phyloP scores from a whole-genome alignment of 2,329 filamentous ascomycete genomes.

The Lasiodiplodia hormozganensis region DNA sequence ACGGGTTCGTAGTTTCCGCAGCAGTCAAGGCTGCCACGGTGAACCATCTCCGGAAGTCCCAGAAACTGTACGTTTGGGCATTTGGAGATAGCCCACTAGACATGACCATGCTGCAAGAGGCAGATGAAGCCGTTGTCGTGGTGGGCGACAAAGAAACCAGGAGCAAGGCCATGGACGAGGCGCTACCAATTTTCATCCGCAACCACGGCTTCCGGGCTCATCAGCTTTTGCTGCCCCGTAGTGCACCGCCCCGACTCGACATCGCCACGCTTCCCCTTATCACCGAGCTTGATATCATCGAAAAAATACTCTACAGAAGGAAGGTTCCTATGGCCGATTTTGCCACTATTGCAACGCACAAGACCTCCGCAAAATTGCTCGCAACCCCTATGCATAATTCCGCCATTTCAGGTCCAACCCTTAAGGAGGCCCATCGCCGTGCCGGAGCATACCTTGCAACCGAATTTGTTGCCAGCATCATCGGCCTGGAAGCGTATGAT shows the following conservation, averaged over 20 bases:
- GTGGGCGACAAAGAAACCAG: constrained; percentile 56
- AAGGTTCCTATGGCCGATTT: no score
- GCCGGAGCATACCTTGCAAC: neutral
- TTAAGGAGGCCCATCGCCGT: neutral
- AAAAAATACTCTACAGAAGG: neutral
- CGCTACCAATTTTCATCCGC: constrained; percentile 53
- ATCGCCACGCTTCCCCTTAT: neutral
- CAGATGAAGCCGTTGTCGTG: constrained; percentile 63
- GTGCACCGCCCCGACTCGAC: neutral
- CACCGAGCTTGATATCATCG: neutral
- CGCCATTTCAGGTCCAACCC: neutral
- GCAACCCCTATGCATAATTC: neutral
- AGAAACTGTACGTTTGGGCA: constrained; percentile 56
- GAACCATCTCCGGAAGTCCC: constrained; percentile 43
- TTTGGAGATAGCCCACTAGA: constrained; percentile 69
- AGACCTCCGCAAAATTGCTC: neutral
- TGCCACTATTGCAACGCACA: neutral
- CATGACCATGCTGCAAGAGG: constrained; percentile 61
- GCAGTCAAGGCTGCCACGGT: constrained; percentile 60
- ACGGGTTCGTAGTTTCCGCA: constrained; percentile 60
- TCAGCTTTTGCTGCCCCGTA: constrained; percentile 57
- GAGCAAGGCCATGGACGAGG: constrained; percentile 47
- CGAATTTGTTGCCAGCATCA: neutral
- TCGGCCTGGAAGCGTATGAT: neutral
- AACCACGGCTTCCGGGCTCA: constrained; percentile 48